Evolutionary conservation across 495 filamentous ascomycete species (phyloP), one percentile per base, ranked within the genome.

Genomic region (Polyplosphaeria fusca): DNA sequence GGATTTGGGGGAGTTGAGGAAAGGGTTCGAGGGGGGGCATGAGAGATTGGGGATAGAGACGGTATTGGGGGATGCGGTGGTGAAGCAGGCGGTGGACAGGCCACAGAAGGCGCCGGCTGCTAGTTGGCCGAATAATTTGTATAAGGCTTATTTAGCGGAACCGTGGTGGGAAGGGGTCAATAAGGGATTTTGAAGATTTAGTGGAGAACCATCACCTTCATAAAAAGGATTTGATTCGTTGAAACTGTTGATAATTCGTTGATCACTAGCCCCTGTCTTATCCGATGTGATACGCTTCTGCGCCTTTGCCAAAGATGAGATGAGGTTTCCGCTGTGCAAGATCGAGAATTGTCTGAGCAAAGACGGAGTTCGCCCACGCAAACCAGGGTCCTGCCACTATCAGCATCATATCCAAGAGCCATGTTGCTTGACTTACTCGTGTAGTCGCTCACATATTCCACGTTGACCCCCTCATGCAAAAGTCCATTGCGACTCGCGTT

Each of bases 361-460:
- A 97, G 26, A 99, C 89, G 0, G 89, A 91, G 63, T 97, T 97
- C 16, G 93, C 93, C 93, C 92, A 97, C 12, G 93, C 88, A 69
- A 98, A 97, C 93, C 93, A 98, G 25, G 51, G 48, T 26, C 54
- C 40, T 61, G 18, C 22, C 41, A 22, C 23, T 1, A 28, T 57
- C 25, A 57, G 54, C 54, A 40, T 7, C 2, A 22, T n/a, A 16
- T 25, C 24, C 19, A n/a, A 48, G 9, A 43, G 42, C 14, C 37
- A n/a, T n/a, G n/a, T n/a, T n/a, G 26, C 12, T 23, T 22, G 2
- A 75, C 81, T 74, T 67, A 83, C 87, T 77, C 11, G 92, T 95
- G 69, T 93, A 97, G 28, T 86, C 81, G 25, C 71, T 74, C 19
- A 83, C 73, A 42, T 79, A 75, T 43, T 90, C 83, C 11, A 97